These are phyloP conservation scores for Mucor mucedo DNA, from an alignment of 371 early-diverging fungal species.

Conservation along the genomic window DNA sequence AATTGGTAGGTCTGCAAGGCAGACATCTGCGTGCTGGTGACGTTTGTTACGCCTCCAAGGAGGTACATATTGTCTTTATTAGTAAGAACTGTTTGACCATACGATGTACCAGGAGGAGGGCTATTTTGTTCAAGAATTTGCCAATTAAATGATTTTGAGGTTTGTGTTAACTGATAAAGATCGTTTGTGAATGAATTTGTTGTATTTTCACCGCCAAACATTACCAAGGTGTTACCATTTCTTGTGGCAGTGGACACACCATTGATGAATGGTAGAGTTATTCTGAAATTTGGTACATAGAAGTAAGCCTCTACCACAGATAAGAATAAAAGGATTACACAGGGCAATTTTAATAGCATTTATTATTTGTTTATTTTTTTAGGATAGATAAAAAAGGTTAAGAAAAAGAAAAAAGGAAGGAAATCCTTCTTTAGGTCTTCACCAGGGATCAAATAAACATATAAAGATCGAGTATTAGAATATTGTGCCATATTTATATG, in stretches of 20 bases:
- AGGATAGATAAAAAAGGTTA: not conserved
- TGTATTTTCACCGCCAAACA: slow-evolving; percentile 42
- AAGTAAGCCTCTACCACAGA: slow-evolving; percentile 23
- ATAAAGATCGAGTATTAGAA: no score
- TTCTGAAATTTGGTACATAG: slow-evolving; percentile 27
- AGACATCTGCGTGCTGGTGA: slow-evolving; percentile 3
- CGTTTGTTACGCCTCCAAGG: slow-evolving; percentile 30
- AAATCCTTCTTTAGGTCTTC: no score
- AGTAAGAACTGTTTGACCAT: slow-evolving; percentile 29
- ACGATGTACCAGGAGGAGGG: slow-evolving; percentile 21
- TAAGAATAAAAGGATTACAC: not conserved
- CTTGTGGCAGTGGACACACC: slow-evolving; percentile 31
- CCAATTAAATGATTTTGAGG: slow-evolving; percentile 25
- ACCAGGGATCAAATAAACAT: no score
- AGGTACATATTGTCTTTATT: slow-evolving; percentile 25
- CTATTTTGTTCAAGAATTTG: slow-evolving; percentile 26
- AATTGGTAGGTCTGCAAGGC: slow-evolving; percentile 26
- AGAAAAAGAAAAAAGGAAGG: not conserved
- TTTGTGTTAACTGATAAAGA: slow-evolving; percentile 28
- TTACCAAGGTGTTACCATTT: slow-evolving; percentile 28
- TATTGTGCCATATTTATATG: no score
- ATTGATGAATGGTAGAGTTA: slow-evolving; percentile 33
- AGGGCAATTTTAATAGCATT: not conserved
- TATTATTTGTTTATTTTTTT: not conserved
- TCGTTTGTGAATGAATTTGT: slow-evolving; percentile 23